Evolutionary conservation across 106 monocot genomes (phyloP), one percentile per base, ranked within the genome.

Genomic region (Platanthera guangdongensis): DNA sequence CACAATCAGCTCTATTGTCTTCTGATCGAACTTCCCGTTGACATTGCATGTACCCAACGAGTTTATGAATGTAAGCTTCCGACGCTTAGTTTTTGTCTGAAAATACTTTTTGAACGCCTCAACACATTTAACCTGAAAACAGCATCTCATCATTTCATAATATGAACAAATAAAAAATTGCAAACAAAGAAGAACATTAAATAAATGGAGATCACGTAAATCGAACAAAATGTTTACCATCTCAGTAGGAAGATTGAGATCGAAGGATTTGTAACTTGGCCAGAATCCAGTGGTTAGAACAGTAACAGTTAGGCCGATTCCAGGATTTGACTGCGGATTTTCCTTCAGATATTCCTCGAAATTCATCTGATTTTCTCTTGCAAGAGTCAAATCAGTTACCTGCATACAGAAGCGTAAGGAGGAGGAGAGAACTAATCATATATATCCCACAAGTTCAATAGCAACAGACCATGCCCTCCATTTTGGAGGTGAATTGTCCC

Each of bases 281-380:
- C 95, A 96, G 78, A 96, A 96, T 76, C 95, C 95, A 76, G 95
- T 93, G 48, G 92, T 95, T 14, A 95, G 74, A 46, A 95, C 92
- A 81, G 87, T 95, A 47, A 93, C 95, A 11, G 90, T 87, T 22
- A 95, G 81, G 78, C 90, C 92, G 76, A 95, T 85, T 77, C 92
- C 95, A 45, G 92, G 90, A 85, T 81, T 78, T 57, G 85, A 83
- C 50, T 81, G 78, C 45, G 80, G 53, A 54, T 85, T 89, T 50
- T 47, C 74, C 50, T 70, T 83, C 39, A 95, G 87, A 78, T 89
- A 92, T 52, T 95, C 92, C 77, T 92, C 95, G 82, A 95, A 95
- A 15, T 55, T 79, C 0, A 90, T 51, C 74, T 95, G 95, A 18
- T 95, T 85, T 83, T 93, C 95, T 77, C 90, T 85, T 78, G 95